Evolutionary conservation across 2,329 filamentous ascomycete species (phyloP).

Genomic region (Neopestalotiopsis sp.): DNA sequence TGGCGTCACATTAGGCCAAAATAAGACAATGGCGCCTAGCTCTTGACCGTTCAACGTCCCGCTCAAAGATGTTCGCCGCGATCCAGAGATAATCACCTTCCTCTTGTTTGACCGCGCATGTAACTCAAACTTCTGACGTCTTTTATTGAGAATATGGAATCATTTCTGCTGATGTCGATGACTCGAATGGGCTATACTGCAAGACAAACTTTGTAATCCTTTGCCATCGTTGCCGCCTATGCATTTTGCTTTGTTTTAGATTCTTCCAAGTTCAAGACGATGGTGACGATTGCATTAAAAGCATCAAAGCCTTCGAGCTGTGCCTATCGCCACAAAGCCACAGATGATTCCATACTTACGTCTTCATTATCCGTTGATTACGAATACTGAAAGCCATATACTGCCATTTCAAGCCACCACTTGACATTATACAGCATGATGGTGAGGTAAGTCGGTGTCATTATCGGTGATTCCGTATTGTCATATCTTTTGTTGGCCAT

Average conservation of each 20-base stretch:
- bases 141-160: not conserved
- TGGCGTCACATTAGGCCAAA: not conserved
- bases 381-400: no score
- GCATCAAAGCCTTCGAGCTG: not conserved
- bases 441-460: no score
- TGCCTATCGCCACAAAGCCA: not conserved
- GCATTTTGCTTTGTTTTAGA: not conserved
- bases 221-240: not conserved
- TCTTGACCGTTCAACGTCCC: not conserved
- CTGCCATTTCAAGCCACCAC: fast-evolving
- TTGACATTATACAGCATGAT: no score
- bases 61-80: not conserved
- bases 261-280: not conserved
- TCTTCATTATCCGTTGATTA: no score
- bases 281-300: not conserved
- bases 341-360: not conserved
- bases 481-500: no score
- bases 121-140: not conserved
- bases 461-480: no score
- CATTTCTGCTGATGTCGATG: not conserved
- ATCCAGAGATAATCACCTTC: not conserved
- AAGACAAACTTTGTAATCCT: not conserved
- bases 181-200: not conserved
- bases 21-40: not conserved
- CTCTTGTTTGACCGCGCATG: not conserved